Base-by-base conservation (phyloP, 176 grass and related monocot species). In the Juncus effusus region DNA sequence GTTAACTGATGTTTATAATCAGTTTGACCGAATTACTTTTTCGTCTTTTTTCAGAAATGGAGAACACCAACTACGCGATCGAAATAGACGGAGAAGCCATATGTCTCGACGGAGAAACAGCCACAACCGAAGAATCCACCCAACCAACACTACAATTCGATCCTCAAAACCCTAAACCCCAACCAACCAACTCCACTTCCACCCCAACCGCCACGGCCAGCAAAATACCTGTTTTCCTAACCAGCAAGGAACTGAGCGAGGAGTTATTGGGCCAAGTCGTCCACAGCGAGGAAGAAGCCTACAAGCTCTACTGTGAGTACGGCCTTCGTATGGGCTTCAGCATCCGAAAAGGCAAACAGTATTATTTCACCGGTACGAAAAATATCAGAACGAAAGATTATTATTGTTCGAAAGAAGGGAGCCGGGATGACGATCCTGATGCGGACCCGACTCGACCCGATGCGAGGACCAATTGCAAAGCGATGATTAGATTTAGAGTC, bases 331-430 rank as follows among this genome's bases (percentile, higher is more conserved):
- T 88, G 89, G 89, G 89, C 59, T 93, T 93, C 61, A 93, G 89
- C 62, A 83, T 93, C 50, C 66, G 89, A 11, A 93, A 88, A 36
- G 89, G 89, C 52, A 94, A 94, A 37, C 85, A 88, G 63, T 88
- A 88, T 71, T 94, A 88, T 75, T 88, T 85, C 74, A 85, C 81
- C 12, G 89, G 89, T 19, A 87, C 78, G 13, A 92, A 92, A 76
- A 67, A 42, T 54, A 84, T 88, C 42, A 81, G 89, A 6, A 84
- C 85, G 4, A 88, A 88, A 77, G 89, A 93, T 67, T 93, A 93
- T 77, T 88, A 88, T 83, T 93, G 89, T 77, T 93, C 89, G 19
- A 93, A 93, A 64, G 89, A 88, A 82, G 89, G 89, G 66, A 74
- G 87, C 78, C 80, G 84, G 66, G 85, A 93, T 53, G 85, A 93